Conservation (phyloP, 345 rosid genomes). For the Trapa bicornis region DNA sequence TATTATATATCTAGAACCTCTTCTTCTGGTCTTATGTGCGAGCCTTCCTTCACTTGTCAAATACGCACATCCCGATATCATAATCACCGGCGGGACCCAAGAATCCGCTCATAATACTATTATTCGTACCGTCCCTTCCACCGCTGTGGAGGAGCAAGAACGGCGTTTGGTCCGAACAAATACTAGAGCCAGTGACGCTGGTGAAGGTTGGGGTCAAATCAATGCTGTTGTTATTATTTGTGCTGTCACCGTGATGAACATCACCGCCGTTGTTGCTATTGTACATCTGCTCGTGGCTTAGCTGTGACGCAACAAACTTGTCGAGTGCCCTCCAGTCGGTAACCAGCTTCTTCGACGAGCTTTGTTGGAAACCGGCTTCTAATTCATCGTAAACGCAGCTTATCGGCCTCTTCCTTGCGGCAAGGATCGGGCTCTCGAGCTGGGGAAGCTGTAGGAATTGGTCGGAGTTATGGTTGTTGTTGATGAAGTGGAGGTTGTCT, state of each 20-base stretch:
- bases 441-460: slow-evolving; percentile 77
- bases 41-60: slow-evolving; percentile 26
- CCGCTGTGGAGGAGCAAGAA: slow-evolving; percentile 33
- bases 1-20: neutral
- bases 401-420: slow-evolving; percentile 46
- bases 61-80: slow-evolving; percentile 47
- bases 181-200: slow-evolving; percentile 14
- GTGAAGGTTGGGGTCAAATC: slow-evolving; percentile 13
- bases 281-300: slow-evolving; percentile 62
- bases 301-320: slow-evolving; percentile 84
- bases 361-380: slow-evolving; percentile 12
- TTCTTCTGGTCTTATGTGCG: neutral
- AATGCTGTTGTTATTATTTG: neutral
- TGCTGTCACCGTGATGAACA: neutral
- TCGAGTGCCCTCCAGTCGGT: slow-evolving; percentile 85
- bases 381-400: slow-evolving; percentile 21
- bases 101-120: slow-evolving; percentile 32
- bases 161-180: slow-evolving; percentile 18
- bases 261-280: slow-evolving; percentile 12
- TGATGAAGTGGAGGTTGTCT: slow-evolving; percentile 42
- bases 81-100: slow-evolving; percentile 31
- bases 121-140: slow-evolving; percentile 19
- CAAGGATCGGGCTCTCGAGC: slow-evolving; percentile 68
- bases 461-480: slow-evolving; percentile 22
- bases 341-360: slow-evolving; percentile 26